phyloP scores from a whole-genome alignment of 2,329 filamentous ascomycete species.

The Periconia macrospinosa region DNA sequence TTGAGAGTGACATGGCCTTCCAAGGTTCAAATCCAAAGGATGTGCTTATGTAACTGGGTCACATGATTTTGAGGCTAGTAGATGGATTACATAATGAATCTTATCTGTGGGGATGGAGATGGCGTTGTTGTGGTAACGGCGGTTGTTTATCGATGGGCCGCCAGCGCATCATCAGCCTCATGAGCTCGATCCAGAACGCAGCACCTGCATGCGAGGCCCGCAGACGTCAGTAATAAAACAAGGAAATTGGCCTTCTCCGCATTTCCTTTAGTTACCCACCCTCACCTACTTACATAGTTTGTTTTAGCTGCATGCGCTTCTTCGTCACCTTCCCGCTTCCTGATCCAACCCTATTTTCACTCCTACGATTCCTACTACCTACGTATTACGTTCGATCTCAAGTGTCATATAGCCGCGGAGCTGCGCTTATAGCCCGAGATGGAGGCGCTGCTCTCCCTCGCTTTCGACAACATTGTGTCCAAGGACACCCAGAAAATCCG shows the following conservation, averaged over 20 bases:
- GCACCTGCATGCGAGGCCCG: conserved; percentile 24
- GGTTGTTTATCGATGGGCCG: conserved; percentile 16
- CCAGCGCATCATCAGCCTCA: background rate
- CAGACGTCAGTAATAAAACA: conserved; percentile 15
- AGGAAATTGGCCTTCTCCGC: conserved; percentile 23
- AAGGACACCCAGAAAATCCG: conserved; percentile 87
- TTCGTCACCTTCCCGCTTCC: conserved; percentile 1
- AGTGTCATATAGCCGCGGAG: conserved; percentile 1
- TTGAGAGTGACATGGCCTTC: no score
- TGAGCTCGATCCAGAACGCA: conserved; percentile 5
- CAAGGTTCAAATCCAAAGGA: no score
- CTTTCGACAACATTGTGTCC: conserved; percentile 95
- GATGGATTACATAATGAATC: no score
- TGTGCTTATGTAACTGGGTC: no score
- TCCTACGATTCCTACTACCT: no score
- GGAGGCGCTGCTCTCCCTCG: conserved; percentile 89
- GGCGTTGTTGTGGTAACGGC: conserved; percentile 11
- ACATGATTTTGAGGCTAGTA: no score
- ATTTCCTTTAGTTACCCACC: conserved; percentile 12
- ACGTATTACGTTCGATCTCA: background rate
- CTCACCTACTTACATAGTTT: background rate
- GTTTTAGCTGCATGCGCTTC: background rate
- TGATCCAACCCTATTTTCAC: no score
- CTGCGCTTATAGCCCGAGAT: conserved; percentile 52
- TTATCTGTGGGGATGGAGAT: no score